These are phyloP conservation scores for Metschnikowia kofuensis DNA, from an alignment of 805 yeast genomes.

Conservation along the genomic window DNA sequence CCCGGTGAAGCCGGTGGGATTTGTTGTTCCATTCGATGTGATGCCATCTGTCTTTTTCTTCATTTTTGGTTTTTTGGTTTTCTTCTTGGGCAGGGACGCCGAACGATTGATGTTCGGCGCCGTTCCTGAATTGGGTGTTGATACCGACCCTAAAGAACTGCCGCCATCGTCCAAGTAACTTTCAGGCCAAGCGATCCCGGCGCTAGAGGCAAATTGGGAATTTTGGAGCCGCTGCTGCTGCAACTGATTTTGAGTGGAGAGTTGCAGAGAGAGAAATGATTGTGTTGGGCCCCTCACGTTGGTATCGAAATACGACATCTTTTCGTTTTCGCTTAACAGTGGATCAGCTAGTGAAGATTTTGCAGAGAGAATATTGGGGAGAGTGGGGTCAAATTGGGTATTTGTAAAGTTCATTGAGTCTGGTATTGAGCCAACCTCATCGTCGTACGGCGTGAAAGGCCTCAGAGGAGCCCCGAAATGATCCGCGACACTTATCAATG, in stretches of 20 bases:
- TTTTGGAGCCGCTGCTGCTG: constrained; percentile 6
- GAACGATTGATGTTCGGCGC: constrained; percentile 8
- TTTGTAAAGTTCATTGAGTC: constrained; percentile 8
- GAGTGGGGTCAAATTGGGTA: constrained; percentile 1
- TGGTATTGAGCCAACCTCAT: constrained; percentile 12
- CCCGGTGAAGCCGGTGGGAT: background rate
- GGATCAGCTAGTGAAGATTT: constrained; percentile 5
- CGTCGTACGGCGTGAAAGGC: constrained; percentile 18
- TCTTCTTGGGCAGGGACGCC: constrained; percentile 10
- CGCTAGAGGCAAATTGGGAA: background rate
- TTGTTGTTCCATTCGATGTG: background rate
- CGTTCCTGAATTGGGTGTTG: constrained; percentile 12
- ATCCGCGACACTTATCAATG: constrained; percentile 32
- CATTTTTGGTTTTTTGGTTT: constrained; percentile 9
- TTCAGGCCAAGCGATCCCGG: constrained; percentile 4
- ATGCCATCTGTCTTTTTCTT: constrained; percentile 2
- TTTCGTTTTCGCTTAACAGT: constrained; percentile 2
- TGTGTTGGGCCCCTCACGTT: constrained; percentile 2
- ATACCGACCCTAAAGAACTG: constrained; percentile 10
- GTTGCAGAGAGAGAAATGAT: constrained; percentile 4
- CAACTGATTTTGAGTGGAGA: background rate
- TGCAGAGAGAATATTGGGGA: background rate
- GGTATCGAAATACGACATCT: constrained; percentile 6
- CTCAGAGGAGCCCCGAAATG: constrained; percentile 18
- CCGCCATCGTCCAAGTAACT: constrained; percentile 10